phyloP scores from a whole-genome alignment of 83 land plant species.

The Larix sibirica region DNA sequence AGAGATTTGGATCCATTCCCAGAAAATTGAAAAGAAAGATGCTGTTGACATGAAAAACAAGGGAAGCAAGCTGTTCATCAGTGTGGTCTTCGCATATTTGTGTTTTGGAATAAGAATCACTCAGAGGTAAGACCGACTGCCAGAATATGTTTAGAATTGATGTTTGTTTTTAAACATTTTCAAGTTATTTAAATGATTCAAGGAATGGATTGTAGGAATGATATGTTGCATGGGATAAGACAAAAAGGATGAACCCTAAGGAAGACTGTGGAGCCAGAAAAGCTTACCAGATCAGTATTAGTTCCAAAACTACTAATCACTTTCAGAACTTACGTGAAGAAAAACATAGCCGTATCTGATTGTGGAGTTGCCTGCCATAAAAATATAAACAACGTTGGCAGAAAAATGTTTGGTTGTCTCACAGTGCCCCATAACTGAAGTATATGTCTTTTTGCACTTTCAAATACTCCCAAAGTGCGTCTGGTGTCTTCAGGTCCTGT shows the following conservation, averaged over 20 bases:
- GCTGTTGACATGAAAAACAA: no score
- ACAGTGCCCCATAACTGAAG: constrained; percentile 76
- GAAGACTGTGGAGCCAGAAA: not conserved
- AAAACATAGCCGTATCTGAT: constrained; percentile 98
- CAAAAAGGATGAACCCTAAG: constrained; percentile 2
- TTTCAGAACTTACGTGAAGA: constrained; percentile 70
- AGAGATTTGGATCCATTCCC: no score
- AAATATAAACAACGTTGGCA: constrained; percentile 91
- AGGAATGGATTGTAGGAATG: not conserved
- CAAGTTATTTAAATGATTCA: no score
- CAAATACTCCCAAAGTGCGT: constrained; percentile 28
- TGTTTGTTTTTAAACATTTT: no score
- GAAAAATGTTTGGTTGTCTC: constrained; percentile 85
- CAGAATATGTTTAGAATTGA: no score
- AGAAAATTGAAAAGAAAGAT: no score
- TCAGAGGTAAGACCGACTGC: no score
- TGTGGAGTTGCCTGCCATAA: constrained; percentile 99
- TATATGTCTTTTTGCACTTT: constrained; percentile 52
- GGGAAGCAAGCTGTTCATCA: no score
- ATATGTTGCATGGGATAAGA: not conserved
- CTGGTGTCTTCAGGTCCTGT: constrained; percentile 23
- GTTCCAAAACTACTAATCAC: constrained; percentile 8
- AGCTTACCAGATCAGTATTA: not conserved
- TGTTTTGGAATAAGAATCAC: no score
- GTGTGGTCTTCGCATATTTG: no score